Base-by-base conservation (phyloP, 768 basidiomycete species). In the Boletus pseudo-olivaceus region DNA sequence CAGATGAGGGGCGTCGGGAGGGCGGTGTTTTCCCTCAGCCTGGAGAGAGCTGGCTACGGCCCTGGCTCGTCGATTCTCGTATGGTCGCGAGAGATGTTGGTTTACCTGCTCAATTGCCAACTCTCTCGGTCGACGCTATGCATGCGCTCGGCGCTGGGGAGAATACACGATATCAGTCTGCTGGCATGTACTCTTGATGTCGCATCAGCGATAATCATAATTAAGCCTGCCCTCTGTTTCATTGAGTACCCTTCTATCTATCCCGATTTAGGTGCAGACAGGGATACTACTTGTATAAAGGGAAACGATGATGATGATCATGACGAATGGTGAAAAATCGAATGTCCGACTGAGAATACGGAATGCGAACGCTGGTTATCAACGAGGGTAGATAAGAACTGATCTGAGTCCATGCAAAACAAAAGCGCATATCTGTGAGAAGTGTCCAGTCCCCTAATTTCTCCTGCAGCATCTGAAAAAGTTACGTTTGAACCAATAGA, bases 401-500 rank as follows among this genome's bases (percentile, higher is more conserved):
- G 40, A 55, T 57, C 41, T 47, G 51, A 46, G 65, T 70, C 71
- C 67, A 54, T 63, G 54, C 43, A 59, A 51, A 62, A 57, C 32
- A 51, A 56, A 52, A 54, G 37, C 27, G 50, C 54, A 59, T 67
- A 58, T 57, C 32, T 51, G 44, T 54, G 47, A 26, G 12, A 50
- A 47, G 19, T 19, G 38, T 40, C 30, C 37, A 35, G 4, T 48
- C 49, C 32, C 30, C 77, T 72, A 92, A 65, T 85, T 88, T 64
- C 78, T 81, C 62, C 90, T 81, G 80, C 87, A 93, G 70, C 79
- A 87, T 60, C 86, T 77, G 82, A 90, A 92, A 47, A 93, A 70
- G 71, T 91, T 90, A 59, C 89, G 82, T 71, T 81, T 88, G 76
- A 91, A 80, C 78, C 84, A 89, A 75, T 92, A 93, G 69, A 66